Evolutionary conservation across 208 protist genomes (phyloP), one percentile per base, ranked within the genome.

Genomic region (Leishmania braziliensis): DNA sequence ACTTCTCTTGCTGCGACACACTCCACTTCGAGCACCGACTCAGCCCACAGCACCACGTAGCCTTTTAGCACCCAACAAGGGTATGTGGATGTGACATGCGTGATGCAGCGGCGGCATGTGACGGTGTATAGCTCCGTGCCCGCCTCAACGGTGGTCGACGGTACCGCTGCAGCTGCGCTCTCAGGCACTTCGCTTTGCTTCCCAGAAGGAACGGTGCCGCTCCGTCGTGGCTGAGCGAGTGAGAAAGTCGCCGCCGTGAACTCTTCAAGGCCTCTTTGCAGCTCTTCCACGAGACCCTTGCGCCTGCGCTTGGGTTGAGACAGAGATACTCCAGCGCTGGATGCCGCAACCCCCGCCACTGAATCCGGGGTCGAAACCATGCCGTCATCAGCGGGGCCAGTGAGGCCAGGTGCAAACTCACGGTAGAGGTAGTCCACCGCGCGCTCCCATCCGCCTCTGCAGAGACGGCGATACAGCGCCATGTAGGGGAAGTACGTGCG

Each of bases 11-110:
- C 23, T 0, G 81, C 33, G 3, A 77, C 48, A 39, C 81, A 85
- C 29, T 76, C 23, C n/a, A 85, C 73, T 0, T 75, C 72, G 18
- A 93, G 62, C 14, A 82, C 66, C 12, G 91, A 91, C 68, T 91
- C 82, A 0, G 86, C 93, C 93, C 90, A 96, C 80, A 95, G 16
- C 51, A 91, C 86, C 39, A 86, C 82, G 39, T 95, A 91, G 5
- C 79, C 86, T 3, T 66, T 75, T 3, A 96, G 72, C 14, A 93
- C 88, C 26, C 60, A 2, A 39, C 89, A 91, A 2, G 77, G 76
- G n/a, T 81, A 75, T 48, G 68, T 75, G 23, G 86, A 90, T 16
- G 90, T 23, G 20, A 95, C 78, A 3, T 69, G 48, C 16, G 88
- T 90, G 2, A 60, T 80, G 79, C 89, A 94, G 50, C 36, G 10